These are phyloP conservation scores for Tolypocladium nubicola DNA, from an alignment of 2,329 filamentous ascomycete species.

Conservation along the genomic window DNA sequence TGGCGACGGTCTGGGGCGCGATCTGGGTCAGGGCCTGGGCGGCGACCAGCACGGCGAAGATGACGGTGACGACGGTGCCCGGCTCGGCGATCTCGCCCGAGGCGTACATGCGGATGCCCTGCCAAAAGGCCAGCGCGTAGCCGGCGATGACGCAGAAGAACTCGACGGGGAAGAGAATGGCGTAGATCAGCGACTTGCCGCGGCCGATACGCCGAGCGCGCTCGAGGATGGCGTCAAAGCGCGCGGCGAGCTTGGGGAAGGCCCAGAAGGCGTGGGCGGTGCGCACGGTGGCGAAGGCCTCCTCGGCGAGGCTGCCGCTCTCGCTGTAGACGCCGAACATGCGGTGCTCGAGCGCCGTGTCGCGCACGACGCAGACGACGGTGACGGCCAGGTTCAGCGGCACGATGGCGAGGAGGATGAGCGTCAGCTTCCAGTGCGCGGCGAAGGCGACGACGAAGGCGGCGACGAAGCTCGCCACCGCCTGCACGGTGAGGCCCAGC, in stretches of 20 bases:
- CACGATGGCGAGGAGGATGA: conserved; percentile 34
- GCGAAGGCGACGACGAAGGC: conserved; percentile 29
- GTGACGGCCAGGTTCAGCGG: conserved; percentile 31
- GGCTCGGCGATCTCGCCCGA: conserved; percentile 32
- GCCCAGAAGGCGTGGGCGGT: conserved; percentile 41
- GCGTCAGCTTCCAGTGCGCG: conserved; percentile 29
- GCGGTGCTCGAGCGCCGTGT: conserved; percentile 30
- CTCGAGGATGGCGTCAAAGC: conserved; percentile 31
- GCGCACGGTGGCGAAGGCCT: conserved; percentile 35
- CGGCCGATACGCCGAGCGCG: conserved; percentile 26
- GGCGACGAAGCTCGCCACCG: conserved; percentile 26
- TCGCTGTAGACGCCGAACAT: conserved; percentile 32
- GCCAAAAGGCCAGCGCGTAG: conserved; percentile 40
- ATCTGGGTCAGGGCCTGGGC: conserved; percentile 34
- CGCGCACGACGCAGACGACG: conserved; percentile 23
- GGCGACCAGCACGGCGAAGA: conserved; percentile 35
- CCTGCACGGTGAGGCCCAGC: conserved; percentile 29
- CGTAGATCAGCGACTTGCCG: conserved; percentile 32
- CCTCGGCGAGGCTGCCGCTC: conserved; percentile 35
- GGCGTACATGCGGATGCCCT: conserved; percentile 35
- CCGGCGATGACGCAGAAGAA: conserved; percentile 37
- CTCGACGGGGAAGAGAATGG: conserved; percentile 31
- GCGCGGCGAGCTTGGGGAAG: conserved; percentile 28
- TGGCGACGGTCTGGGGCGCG: conserved; percentile 33
- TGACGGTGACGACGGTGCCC: conserved; percentile 36